A percentile compares a stretch with the other conserved stretches of the same genome.
phyloP scores from a whole-genome alignment of 108 stramenopile species.

The Skeletonema menzelii region DNA sequence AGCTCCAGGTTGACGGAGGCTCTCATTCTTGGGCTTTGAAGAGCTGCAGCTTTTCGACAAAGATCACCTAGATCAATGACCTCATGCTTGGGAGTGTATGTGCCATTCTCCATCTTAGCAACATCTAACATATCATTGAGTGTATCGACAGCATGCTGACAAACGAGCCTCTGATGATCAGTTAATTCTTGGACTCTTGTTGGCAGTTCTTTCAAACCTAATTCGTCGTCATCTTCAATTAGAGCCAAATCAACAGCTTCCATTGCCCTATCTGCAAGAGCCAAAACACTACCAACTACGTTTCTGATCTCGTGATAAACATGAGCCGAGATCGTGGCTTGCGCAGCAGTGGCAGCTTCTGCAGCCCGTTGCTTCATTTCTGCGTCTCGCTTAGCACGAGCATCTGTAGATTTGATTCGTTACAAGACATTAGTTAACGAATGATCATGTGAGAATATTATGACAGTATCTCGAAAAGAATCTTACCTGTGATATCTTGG shows the following conservation, averaged over 20 bases:
- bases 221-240: constrained; percentile 33
- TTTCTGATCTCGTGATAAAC: constrained; percentile 55
- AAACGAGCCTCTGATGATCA: constrained; percentile 45
- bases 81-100: constrained; percentile 44
- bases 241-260: constrained; percentile 49
- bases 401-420: constrained; percentile 19
- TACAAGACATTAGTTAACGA: neutral
- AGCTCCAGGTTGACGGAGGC: constrained; percentile 22
- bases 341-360: constrained; percentile 47
- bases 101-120: constrained; percentile 49
- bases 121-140: constrained; percentile 53
- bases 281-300: constrained; percentile 42
- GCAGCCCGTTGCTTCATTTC: constrained; percentile 43
- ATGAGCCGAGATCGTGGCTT: constrained; percentile 45
- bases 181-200: constrained; percentile 40
- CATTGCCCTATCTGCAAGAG: constrained; percentile 44
- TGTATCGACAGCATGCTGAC: constrained; percentile 49
- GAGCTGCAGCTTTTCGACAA: constrained; percentile 37
- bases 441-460: constrained; percentile 16
- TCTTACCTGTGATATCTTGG: constrained; percentile 18
- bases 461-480: constrained; percentile 8
- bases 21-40: constrained; percentile 40
- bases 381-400: constrained; percentile 45
- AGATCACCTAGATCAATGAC: constrained; percentile 43
- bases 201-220: constrained; percentile 24